Evolutionary conservation across 768 basidiomycete species (phyloP).

Genomic region (Crepidotus variabilis): DNA sequence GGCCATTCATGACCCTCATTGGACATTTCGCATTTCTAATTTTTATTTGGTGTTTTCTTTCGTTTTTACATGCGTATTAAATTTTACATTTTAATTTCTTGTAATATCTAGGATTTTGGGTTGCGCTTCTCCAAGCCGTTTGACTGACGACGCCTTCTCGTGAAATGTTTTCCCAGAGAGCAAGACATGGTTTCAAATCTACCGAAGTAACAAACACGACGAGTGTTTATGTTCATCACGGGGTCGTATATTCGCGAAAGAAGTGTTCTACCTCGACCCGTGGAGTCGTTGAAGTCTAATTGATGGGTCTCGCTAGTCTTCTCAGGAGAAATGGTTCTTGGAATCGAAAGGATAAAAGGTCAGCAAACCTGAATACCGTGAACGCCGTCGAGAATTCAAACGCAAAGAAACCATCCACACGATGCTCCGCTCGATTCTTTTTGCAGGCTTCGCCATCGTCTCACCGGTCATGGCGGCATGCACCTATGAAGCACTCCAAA

Average conservation of each 20-base stretch:
- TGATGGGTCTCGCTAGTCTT: neutral
- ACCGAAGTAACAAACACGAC: neutral
- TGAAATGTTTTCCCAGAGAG: neutral
- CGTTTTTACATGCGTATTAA: neutral
- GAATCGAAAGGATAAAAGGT: neutral
- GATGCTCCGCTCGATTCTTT: neutral
- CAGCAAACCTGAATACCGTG: neutral
- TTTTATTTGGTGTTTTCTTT: neutral
- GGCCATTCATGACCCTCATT: conserved; percentile 23
- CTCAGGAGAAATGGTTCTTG: neutral
- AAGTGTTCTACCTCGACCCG: neutral
- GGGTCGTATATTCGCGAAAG: neutral
- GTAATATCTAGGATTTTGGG: neutral
- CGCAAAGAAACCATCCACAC: neutral
- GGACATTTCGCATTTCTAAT: neutral
- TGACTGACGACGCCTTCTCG: neutral
- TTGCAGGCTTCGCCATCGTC: neutral
- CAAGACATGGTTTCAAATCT: neutral
- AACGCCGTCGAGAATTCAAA: neutral
- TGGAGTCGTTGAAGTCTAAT: neutral
- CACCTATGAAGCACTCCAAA: neutral
- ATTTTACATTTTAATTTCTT: neutral
- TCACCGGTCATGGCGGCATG: neutral
- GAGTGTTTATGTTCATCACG: neutral
- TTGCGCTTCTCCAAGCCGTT: neutral